Evolutionary conservation across 2,329 filamentous ascomycete species (phyloP).

Genomic region (Aspergillus awamori): DNA sequence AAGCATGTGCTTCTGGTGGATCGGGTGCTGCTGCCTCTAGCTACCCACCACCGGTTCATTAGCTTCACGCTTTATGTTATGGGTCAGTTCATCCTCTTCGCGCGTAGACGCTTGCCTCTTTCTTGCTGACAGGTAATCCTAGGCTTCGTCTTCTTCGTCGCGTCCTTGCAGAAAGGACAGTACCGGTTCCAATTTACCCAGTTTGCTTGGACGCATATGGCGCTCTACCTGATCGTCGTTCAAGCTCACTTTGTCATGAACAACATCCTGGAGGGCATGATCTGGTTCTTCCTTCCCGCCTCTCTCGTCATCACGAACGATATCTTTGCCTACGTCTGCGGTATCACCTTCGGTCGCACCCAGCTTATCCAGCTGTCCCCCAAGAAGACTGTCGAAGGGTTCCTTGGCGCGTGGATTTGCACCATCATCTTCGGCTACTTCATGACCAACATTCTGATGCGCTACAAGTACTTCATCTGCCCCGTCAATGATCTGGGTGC

Average conservation of each 20-base stretch:
- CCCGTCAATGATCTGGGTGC: slow-evolving; percentile 95
- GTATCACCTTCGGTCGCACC: slow-evolving; percentile 93
- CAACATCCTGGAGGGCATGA: slow-evolving; percentile 99
- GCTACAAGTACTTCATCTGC: slow-evolving; percentile 97
- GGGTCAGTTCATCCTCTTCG: slow-evolving; percentile 59
- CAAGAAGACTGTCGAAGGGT: slow-evolving; percentile 99
- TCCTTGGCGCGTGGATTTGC: slow-evolving; percentile 93
- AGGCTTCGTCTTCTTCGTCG: slow-evolving; percentile 99
- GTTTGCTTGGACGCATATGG: slow-evolving; percentile 99
- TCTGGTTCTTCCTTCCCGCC: slow-evolving; percentile 98
- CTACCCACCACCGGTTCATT: slow-evolving; percentile 97
- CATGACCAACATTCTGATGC: slow-evolving; percentile 81
- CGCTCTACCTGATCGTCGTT: slow-evolving; percentile 93
- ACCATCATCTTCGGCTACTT: slow-evolving; percentile 83
- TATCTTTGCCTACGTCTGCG: slow-evolving; percentile 97
- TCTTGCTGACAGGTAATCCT: slow-evolving; percentile 17
- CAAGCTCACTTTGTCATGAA: slow-evolving; percentile 99
- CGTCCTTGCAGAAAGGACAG: slow-evolving; percentile 89
- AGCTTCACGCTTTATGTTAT: slow-evolving; percentile 98
- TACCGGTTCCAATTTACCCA: slow-evolving; percentile 99
- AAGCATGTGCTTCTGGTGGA: slow-evolving; percentile 98
- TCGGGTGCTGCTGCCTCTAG: slow-evolving; percentile 85
- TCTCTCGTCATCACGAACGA: slow-evolving; percentile 97
- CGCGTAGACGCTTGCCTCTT: not conserved
- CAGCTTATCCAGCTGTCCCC: slow-evolving; percentile 97